Evolutionary conservation across 345 rosid species (phyloP), one percentile per base, ranked within the genome.

Genomic region (Lepidium africanum): DNA sequence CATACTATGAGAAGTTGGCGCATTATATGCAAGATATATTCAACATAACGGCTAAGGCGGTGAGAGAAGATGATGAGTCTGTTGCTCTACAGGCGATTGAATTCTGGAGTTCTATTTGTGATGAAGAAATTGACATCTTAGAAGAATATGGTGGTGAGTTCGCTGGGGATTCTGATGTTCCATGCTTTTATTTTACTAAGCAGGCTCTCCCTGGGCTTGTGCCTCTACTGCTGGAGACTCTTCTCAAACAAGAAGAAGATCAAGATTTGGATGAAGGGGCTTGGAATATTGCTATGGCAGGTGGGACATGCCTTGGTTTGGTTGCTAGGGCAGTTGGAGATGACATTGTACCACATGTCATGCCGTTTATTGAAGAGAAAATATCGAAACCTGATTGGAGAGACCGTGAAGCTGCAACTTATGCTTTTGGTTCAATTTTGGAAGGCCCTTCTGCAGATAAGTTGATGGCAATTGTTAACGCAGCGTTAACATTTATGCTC

Each of bases 221-320:
- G 23, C 85, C 87, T 37, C 69, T 83, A 42, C 58, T 85, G 70
- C 66, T 85, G 78, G 89, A 85, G 75, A 83, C 85, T 4, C 87
- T 85, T 3, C 84, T 85, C 12, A 85, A 83, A 82, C 90, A 85
- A 66, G 90, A 83, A 70, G 90, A 85, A 61, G 90, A 83, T 74
- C 90, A 85, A 64, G 90, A 81, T 67, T 80, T 83, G 80, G 90
- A 85, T 70, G 90, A 85, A 73, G 87, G 86, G 21, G 90, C 90
- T 12, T 85, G 90, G 90, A 83, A 85, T 70, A 83, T 85, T 42
- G 85, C 90, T 14, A 85, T 83, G 87, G 87, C 87, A 46, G 87
- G 87, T 67, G 87, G 87, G 16, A 83, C 87, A 4, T 83, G 87
- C 78, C 78, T 85, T 8, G 90, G 90, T 46, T 77, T 85, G 83